Base-by-base conservation (phyloP, 164 flowering plant genomes). In the Berberis thunbergii region DNA sequence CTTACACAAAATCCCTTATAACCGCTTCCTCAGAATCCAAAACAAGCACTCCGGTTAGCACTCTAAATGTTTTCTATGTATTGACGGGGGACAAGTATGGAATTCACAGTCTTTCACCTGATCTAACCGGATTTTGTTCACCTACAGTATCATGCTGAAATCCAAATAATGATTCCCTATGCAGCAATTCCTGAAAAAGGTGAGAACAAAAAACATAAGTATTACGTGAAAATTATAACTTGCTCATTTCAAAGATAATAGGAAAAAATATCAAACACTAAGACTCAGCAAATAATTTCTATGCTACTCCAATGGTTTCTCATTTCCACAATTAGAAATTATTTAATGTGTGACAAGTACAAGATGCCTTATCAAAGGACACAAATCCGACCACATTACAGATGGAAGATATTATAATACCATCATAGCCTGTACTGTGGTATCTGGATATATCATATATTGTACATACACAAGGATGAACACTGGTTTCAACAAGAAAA, bases 141-240 rank as follows among this genome's bases (percentile, higher is more conserved):
- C 74, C 83, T 77, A 78, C 77, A 58, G 54, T 56, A 76, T 70
- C 63, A 43, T 38, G 60, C 60, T 62, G 74, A 70, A 59, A 72
- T 62, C 67, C 67, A 59, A 65, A 68, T 68, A 65, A 66, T 44
- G 41, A 66, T 61, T 60, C 59, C 77, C 84, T 78, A 84, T 26
- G 88, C 77, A 68, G 88, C 85, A 76, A 84, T 80, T 73, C 88
- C 88, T 84, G 84, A 57, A 69, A 61, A 66, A 72, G 70, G 63
- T 3, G 12, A 65, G 9, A 38, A 57, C 4, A 50, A 60, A 11
- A 12, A 61, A 26, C 26, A 59, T 75, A 55, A 69, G 43, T 66
- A 56, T 61, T 52, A 55, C 3, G 49, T 41, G 4, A 12, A 5
- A 43, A 41, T 4, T 56, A 56, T 13, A 26, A 41, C 8, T 5